Evolutionary conservation across 1,284 basidiomycete genomes (phyloP), one percentile per base, ranked within the genome.

Genomic region (Earliella scabrosa): DNA sequence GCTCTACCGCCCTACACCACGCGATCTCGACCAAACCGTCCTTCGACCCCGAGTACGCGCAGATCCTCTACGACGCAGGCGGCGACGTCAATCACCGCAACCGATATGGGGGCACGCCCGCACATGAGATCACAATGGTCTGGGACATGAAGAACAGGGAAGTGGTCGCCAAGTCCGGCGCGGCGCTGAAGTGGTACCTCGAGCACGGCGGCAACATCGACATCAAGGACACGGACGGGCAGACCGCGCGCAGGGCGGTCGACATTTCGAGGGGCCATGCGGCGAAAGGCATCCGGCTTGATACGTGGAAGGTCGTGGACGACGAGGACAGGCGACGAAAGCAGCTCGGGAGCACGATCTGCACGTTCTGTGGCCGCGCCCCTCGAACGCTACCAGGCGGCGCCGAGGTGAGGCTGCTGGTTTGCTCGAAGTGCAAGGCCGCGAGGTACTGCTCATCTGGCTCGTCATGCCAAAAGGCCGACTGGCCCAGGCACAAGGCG

Each of bases 201-300:
- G 57, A 59, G 1, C 76, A 78, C 63, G 76, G 75, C n/a, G 77
- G 77, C 11, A 78, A 71, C 63, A 58, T 77, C 9, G 77, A 79
- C 53, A 73, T 79, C 29, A 68, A 68, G 41, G 77, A 79, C 55
- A 68, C 70, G 24, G 76, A 79, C 63, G 74, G 75, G 13, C 60
- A 64, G 50, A 66, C 67, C 2, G 44, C 54, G 38, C 68, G 67
- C 21, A 23, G 16, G 11, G 51, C 38, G 21, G 31, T 59, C 24
- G 54, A 51, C 18, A 16, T 56, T 63, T 50, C 63, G 65, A 50
- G 45, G 11, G 23, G 45, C 14, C 61, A 68, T 39, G 61, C 64
- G 2, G 24, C 49, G 21, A 43, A 34, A 16, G 38, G 66, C 1
- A 34, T 50, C 32, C 39, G 43, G 14, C 18, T 56, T 18, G 29